Percentiles rank a stretch among this genome's conserved stretches.
Evolutionary conservation across 2,329 filamentous ascomycete genomes (phyloP).

Genomic region (Verticillium tricorpus): DNA sequence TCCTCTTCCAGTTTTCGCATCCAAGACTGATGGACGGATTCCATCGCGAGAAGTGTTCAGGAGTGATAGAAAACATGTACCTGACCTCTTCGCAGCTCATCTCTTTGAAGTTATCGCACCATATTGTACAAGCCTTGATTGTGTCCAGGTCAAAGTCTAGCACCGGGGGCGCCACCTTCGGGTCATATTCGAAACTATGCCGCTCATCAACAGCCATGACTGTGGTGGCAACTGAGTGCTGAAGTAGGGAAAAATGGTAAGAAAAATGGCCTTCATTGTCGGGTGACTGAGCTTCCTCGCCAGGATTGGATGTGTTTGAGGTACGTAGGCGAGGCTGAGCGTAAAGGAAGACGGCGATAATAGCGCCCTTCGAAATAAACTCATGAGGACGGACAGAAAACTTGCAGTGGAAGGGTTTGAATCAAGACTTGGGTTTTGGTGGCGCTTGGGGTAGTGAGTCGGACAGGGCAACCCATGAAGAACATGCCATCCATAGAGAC

Average conservation of each 20-base stretch:
- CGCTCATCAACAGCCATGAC: background rate
- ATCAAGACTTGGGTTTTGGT: too few relatives aligned
- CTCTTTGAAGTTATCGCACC: slow-evolving; percentile 4
- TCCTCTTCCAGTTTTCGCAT: slow-evolving; percentile 9
- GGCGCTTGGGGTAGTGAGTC: too few relatives aligned
- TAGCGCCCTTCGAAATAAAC: too few relatives aligned
- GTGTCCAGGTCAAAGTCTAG: slow-evolving; percentile 6
- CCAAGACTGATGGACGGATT: slow-evolving; percentile 15
- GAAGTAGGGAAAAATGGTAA: background rate
- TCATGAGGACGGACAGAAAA: too few relatives aligned
- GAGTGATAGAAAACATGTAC: slow-evolving; percentile 5
- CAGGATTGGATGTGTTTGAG: too few relatives aligned
- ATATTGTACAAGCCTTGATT: slow-evolving; percentile 6
- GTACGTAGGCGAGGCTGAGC: too few relatives aligned
- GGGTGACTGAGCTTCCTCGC: too few relatives aligned
- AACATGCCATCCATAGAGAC: too few relatives aligned
- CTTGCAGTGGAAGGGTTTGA: too few relatives aligned
- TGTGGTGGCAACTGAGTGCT: background rate
- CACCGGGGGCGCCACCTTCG: background rate
- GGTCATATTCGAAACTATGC: background rate
- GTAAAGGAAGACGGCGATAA: background rate
- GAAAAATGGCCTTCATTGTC: background rate
- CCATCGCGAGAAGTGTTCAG: slow-evolving; percentile 9
- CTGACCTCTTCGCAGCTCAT: slow-evolving; percentile 6
- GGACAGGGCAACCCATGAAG: too few relatives aligned